These are phyloP conservation scores for Lentinula lateritia DNA, from an alignment of 768 basidiomycete species.

Conservation along the genomic window DNA sequence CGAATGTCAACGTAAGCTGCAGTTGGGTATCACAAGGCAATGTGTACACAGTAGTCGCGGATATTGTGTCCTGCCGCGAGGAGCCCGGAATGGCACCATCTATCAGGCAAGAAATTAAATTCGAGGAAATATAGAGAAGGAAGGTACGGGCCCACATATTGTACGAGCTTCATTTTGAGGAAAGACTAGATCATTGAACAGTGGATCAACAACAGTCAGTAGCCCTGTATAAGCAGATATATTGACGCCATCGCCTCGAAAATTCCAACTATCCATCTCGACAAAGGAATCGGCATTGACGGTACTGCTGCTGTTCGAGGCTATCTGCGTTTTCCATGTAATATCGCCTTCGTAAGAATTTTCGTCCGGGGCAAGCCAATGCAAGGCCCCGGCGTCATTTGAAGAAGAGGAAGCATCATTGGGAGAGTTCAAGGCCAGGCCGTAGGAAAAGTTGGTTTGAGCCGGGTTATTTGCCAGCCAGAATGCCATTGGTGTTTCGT, in stretches of 20 bases:
- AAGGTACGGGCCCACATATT: neutral
- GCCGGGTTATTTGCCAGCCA: neutral
- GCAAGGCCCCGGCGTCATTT: neutral
- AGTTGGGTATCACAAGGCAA: conserved; percentile 2
- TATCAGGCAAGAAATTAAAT: neutral
- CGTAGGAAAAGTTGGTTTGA: neutral
- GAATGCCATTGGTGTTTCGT: conserved; percentile 1
- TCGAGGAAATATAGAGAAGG: too few relatives aligned
- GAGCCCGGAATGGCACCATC: neutral
- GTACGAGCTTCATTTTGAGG: conserved; percentile 1
- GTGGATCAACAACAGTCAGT: neutral
- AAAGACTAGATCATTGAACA: neutral
- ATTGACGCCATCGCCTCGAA: neutral
- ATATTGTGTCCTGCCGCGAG: neutral
- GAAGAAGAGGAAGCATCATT: neutral
- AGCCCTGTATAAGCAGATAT: neutral
- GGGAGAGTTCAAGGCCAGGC: neutral
- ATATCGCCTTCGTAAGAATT: conserved; percentile 2
- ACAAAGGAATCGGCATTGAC: neutral
- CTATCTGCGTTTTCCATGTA: neutral
- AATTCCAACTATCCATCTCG: conserved; percentile 2
- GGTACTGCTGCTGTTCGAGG: neutral
- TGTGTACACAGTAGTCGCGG: neutral
- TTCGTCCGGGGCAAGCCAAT: conserved; percentile 2
- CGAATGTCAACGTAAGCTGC: conserved; percentile 1